Percentiles rank a stretch among this genome's conserved stretches.
phyloP scores from a whole-genome alignment of 306 rosid genomes.

The Glycine latifolia region DNA sequence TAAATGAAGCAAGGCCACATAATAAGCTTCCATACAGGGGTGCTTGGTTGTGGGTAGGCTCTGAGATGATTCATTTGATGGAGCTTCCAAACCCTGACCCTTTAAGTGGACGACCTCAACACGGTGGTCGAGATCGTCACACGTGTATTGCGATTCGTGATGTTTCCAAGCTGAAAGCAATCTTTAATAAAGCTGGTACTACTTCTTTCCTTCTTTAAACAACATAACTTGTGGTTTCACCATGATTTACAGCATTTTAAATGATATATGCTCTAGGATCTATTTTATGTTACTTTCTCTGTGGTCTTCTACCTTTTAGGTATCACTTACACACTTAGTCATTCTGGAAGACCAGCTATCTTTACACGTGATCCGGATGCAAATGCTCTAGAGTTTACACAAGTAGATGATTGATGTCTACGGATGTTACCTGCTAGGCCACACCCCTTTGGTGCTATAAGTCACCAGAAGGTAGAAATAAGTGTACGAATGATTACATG shows the following conservation, averaged over 20 bases:
- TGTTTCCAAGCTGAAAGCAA: conserved; percentile 80
- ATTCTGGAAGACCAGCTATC: conserved; percentile 96
- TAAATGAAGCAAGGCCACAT: conserved; percentile 95
- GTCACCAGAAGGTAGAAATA: conserved; percentile 6
- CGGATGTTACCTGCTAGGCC: conserved; percentile 11
- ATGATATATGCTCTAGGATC: background rate
- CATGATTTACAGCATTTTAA: conserved; percentile 6
- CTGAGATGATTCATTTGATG: conserved; percentile 97
- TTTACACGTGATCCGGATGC: conserved; percentile 92
- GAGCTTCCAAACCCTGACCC: conserved; percentile 99
- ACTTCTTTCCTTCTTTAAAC: conserved; percentile 26
- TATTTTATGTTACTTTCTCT: conserved; percentile 9
- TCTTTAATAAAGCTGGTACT: conserved; percentile 83
- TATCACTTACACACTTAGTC: conserved; percentile 88
- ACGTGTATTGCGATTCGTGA: conserved; percentile 80
- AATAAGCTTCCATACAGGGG: conserved; percentile 97
- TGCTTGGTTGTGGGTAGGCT: conserved; percentile 99
- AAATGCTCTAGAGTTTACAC: conserved; percentile 93
- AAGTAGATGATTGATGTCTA: conserved; percentile 65
- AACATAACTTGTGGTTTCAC: background rate
- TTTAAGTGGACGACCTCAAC: conserved; percentile 82
- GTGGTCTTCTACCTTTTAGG: conserved; percentile 53
- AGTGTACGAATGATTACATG: conserved; percentile 40
- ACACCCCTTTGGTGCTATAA: conserved; percentile 19
- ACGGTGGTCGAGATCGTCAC: conserved; percentile 95